Percentiles rank a stretch among this genome's conserved stretches.
Evolutionary conservation across 352 stramenopile genomes (phyloP).

Genomic region (Blastocystis sp.): DNA sequence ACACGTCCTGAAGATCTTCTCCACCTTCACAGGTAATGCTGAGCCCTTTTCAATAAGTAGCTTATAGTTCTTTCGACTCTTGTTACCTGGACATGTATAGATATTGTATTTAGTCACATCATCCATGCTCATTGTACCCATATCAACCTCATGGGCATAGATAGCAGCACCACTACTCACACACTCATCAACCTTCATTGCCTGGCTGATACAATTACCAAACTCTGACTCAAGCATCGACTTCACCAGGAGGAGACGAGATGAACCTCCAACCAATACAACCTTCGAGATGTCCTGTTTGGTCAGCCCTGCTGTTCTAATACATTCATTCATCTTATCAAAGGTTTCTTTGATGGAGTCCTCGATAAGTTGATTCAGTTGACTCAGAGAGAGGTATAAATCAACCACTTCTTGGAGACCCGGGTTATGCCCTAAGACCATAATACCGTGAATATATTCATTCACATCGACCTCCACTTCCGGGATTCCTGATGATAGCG

Average conservation of each 20-base stretch:
- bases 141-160: not conserved
- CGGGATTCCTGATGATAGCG: not conserved
- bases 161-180: constrained; percentile 90
- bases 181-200: constrained; percentile 93
- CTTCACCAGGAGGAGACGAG: constrained; percentile 94
- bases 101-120: not conserved
- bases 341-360: constrained; percentile 84
- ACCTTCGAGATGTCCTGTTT: constrained; percentile 96
- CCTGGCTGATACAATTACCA: constrained; percentile 70
- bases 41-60: not conserved
- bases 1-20: not conserved
- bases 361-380: constrained; percentile 15
- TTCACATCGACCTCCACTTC: not conserved
- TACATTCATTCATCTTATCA: constrained; percentile 86
- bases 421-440: not conserved
- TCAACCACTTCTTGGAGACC: not conserved
- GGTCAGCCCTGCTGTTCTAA: constrained; percentile 87
- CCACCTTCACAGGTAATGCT: not conserved
- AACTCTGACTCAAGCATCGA: constrained; percentile 95
- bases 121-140: not conserved
- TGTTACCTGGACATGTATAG: not conserved
- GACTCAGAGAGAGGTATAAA: not conserved
- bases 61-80: not conserved
- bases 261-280: constrained; percentile 95
- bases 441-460: not conserved